Evolutionary conservation across 2,329 filamentous ascomycete species (phyloP), one percentile per base, ranked within the genome.

Genomic region (Alternaria ventricosa): DNA sequence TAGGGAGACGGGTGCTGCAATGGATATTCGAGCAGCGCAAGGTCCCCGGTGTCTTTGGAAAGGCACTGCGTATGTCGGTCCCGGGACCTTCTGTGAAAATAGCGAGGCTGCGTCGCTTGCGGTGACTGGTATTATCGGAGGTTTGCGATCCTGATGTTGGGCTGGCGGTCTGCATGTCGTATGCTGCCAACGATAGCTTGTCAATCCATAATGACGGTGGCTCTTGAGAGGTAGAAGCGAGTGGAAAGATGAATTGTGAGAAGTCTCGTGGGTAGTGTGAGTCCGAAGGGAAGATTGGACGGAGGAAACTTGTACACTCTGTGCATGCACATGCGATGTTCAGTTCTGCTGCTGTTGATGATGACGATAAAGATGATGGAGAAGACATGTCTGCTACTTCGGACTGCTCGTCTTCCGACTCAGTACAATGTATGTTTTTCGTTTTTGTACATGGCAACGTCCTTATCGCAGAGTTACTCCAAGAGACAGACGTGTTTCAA

Each of bases 301-400:
- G 59, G 8, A 71, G 50, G 46, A 70, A 70, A 6, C 55, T 28
- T 4, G 33, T 57, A 59, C 66, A 71, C 43, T 69, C 56, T 18
- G 30, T 43, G 57, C 67, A 71, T 23, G 63, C 10, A 51, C 69
- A 71, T 3, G 60, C 61, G 12, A 71, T 66, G 28, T 65, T 69
- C 4, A 65, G 53, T 8, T 23, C n/a, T 36, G 20, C 12, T 36
- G 28, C 41, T 23, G 23, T 13, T 49, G 18, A 45, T 22, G 23
- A 41, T 25, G 30, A 54, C 23, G 43, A 46, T 45, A 36, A 7
- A 36, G 25, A 43, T 27, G 57, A 67, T 69, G 13, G 30, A 50
- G 20, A 44, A 10, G 11, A 5, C 36, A 41, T 27, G 46, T 49
- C 22, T 20, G 46, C 22, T 45, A 45, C 18, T 51, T 13, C 22